phyloP scores from a whole-genome alignment of 2,329 filamentous ascomycete species.

The Colletotrichum cordylinicola region DNA sequence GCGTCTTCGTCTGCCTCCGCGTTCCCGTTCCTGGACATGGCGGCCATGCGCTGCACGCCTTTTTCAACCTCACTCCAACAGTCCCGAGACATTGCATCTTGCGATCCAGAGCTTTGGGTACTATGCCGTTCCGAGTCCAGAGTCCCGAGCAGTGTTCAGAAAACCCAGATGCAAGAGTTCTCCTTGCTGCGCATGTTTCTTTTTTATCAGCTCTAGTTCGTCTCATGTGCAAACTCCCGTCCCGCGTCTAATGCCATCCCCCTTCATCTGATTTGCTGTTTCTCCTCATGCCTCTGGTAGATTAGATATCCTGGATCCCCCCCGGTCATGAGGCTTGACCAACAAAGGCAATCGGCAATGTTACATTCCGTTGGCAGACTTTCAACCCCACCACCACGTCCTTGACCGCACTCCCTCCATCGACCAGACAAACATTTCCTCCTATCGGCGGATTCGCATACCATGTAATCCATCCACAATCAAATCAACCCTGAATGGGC shows the following conservation, averaged over 20 bases:
- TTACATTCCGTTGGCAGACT: slow-evolving; percentile 11
- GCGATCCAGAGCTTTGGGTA: neutral
- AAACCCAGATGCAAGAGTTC: neutral
- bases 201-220: neutral
- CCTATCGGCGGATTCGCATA: slow-evolving; percentile 18
- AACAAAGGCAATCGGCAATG: slow-evolving; percentile 19
- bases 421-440: slow-evolving; percentile 7
- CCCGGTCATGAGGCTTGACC: slow-evolving; percentile 13
- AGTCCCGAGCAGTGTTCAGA: neutral
- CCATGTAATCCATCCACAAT: neutral
- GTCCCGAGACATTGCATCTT: neutral
- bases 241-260: neutral
- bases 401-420: neutral
- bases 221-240: slow-evolving; percentile 4
- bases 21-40: slow-evolving; percentile 19
- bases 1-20: slow-evolving; percentile 12
- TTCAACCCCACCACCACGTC: neutral
- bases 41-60: slow-evolving; percentile 12
- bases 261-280: slow-evolving; percentile 1
- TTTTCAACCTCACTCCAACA: slow-evolving; percentile 15
- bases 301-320: neutral
- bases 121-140: neutral
- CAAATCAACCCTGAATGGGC: neutral
- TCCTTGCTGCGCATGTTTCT: neutral
- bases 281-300: slow-evolving; percentile 7